phyloP scores from a whole-genome alignment of 441 rosid species.

The Biscutella laevigata region DNA sequence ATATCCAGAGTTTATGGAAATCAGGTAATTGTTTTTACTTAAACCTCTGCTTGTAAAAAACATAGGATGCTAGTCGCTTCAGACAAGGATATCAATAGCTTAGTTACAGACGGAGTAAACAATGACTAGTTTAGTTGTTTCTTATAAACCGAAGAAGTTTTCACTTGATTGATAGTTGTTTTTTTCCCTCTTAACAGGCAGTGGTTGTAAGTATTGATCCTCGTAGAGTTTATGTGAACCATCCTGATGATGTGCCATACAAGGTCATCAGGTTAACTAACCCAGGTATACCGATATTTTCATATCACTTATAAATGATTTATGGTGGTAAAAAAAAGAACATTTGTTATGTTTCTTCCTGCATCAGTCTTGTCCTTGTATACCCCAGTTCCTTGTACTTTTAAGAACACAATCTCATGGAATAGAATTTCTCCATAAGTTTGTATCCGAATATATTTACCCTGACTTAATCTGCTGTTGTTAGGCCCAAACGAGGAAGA shows the following conservation, averaged over 20 bases:
- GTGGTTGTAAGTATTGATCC: slow-evolving; percentile 98
- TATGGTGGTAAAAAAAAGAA: background rate
- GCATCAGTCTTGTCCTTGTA: background rate
- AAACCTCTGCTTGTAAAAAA: background rate
- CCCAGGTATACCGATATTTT: slow-evolving; percentile 42
- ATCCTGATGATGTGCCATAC: slow-evolving; percentile 69
- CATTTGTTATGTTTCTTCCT: background rate
- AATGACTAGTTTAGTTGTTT: slow-evolving; percentile 2
- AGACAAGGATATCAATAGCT: background rate
- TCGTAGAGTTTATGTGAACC: slow-evolving; percentile 64
- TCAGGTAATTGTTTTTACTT: slow-evolving; percentile 45
- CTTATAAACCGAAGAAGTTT: background rate
- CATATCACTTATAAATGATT: slow-evolving; percentile 4
- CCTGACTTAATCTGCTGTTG: slow-evolving; percentile 17
- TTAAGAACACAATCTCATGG: background rate
- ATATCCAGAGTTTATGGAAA: slow-evolving; percentile 93
- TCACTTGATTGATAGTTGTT: slow-evolving; percentile 4
- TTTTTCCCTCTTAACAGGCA: slow-evolving; percentile 61
- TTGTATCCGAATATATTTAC: background rate
- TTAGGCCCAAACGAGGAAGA: slow-evolving; percentile 92
- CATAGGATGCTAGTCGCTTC: background rate
- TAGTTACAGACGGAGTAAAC: slow-evolving; percentile 9
- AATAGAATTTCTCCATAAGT: background rate
- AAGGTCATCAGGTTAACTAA: slow-evolving; percentile 49
- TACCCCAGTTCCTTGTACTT: background rate